Percentiles rank a stretch among this genome's conserved stretches.
These are phyloP conservation scores for Stereocaulon alpinum DNA, from an alignment of 495 filamentous ascomycete genomes.

Conservation along the genomic window DNA sequence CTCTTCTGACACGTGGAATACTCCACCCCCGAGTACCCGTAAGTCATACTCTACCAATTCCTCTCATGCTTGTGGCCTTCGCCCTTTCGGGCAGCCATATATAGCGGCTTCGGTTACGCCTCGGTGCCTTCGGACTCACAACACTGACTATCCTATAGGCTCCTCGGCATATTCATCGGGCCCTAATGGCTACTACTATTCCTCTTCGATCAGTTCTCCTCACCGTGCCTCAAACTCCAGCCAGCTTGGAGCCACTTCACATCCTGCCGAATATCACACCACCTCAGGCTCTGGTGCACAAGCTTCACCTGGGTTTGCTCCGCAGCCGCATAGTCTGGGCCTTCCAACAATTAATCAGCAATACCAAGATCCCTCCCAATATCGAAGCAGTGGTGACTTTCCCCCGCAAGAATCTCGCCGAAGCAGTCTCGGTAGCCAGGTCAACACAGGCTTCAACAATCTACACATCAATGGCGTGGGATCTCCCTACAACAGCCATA, in stretches of 20 bases:
- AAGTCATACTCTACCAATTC: constrained; percentile 9
- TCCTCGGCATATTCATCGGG: constrained; percentile 46
- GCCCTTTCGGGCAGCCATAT: neutral
- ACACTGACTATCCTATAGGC: constrained; percentile 27
- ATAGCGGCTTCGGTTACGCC: too few relatives aligned
- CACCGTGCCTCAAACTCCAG: constrained; percentile 45
- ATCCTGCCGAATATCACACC: constrained; percentile 25
- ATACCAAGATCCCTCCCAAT: constrained; percentile 37
- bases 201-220: constrained; percentile 39
- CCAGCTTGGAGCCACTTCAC: constrained; percentile 30
- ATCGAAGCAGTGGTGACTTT: constrained; percentile 36
- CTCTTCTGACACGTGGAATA: constrained; percentile 22
- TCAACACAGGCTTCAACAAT: constrained; percentile 60
- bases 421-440: constrained; percentile 68
- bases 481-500: constrained; percentile 53
- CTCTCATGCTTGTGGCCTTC: neutral
- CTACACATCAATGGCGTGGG: constrained; percentile 50
- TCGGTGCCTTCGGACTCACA: neutral
- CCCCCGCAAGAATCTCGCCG: constrained; percentile 49
- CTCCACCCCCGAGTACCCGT: constrained; percentile 25
- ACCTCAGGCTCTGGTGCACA: constrained; percentile 39
- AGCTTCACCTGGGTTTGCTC: constrained; percentile 35
- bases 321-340: constrained; percentile 32
- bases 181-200: constrained; percentile 40
- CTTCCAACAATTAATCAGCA: constrained; percentile 44